Conservation (phyloP, 2,329 filamentous ascomycete genomes). For the Aspergillus tanneri region DNA sequence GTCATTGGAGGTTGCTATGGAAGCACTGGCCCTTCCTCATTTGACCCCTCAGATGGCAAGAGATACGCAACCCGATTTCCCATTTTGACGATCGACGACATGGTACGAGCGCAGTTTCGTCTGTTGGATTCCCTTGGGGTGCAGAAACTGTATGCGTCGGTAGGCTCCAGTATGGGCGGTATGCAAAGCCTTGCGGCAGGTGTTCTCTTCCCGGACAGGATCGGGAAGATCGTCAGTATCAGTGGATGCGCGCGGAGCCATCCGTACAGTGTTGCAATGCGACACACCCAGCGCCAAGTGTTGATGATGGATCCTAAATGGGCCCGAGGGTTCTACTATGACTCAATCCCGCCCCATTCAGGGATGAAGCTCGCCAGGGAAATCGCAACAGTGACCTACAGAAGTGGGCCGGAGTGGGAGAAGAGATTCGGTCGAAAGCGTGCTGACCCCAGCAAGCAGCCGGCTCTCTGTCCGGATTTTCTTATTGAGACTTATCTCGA, state of each 20-base stretch:
- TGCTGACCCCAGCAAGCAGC: constrained; percentile 80
- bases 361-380: constrained; percentile 98
- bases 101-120: constrained; percentile 93
- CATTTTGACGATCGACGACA: constrained; percentile 92
- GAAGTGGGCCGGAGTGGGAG: constrained; percentile 96
- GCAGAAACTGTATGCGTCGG: constrained; percentile 78
- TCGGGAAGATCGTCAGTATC: constrained; percentile 81
- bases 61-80: constrained; percentile 93
- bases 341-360: constrained; percentile 80
- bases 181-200: constrained; percentile 95
- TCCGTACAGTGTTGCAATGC: constrained; percentile 98
- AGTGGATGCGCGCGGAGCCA: constrained; percentile 92
- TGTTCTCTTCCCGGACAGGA: constrained; percentile 75
- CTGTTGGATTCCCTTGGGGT: constrained; percentile 79
- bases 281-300: constrained; percentile 94
- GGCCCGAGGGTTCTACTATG: constrained; percentile 94
- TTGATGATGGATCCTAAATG: constrained; percentile 99
- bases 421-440: constrained; percentile 84
- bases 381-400: constrained; percentile 96
- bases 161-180: constrained; percentile 95
- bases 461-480: constrained; percentile 94
- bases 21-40: constrained; percentile 83
- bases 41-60: constrained; percentile 84
- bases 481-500: constrained; percentile 97
- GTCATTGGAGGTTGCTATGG: constrained; percentile 95